These are phyloP conservation scores for Colletotrichum tamarilloi DNA, from an alignment of 2,329 filamentous ascomycete genomes.

Conservation along the genomic window DNA sequence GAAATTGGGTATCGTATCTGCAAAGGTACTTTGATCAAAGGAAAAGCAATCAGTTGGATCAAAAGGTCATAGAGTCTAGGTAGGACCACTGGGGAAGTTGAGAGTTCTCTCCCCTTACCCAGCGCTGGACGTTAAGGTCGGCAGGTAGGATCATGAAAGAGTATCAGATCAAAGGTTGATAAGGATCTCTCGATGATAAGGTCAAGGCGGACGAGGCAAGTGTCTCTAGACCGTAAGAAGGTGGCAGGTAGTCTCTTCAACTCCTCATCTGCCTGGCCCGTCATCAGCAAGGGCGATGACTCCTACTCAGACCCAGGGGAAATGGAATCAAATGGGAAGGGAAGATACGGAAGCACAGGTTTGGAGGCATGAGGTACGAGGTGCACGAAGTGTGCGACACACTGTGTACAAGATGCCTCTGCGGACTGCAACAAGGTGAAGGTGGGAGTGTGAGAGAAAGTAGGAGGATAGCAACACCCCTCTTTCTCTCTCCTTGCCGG, in stretches of 20 bases:
- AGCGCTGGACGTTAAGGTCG: neutral
- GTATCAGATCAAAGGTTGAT: neutral
- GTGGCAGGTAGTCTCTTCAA: neutral
- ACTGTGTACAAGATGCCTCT: conserved; percentile 24
- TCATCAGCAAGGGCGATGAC: neutral
- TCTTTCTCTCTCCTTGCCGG: neutral
- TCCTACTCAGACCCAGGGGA: neutral
- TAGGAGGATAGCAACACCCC: neutral
- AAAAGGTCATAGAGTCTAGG: neutral
- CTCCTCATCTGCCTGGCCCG: neutral
- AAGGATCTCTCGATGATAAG: neutral
- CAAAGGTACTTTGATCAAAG: neutral
- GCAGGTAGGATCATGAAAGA: neutral
- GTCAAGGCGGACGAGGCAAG: neutral
- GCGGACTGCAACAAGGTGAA: neutral
- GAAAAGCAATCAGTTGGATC: neutral
- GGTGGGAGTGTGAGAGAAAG: neutral
- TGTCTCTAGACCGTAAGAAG: neutral
- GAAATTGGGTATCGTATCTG: neutral
- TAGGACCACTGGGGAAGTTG: neutral
- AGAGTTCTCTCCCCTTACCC: conserved; percentile 4
- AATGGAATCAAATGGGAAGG: neutral
- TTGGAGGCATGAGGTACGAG: no score
- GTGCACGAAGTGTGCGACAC: neutral
- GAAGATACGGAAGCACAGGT: neutral